Evolutionary conservation across 805 yeast species (phyloP).

Genomic region (Kuraishia molischiana): DNA sequence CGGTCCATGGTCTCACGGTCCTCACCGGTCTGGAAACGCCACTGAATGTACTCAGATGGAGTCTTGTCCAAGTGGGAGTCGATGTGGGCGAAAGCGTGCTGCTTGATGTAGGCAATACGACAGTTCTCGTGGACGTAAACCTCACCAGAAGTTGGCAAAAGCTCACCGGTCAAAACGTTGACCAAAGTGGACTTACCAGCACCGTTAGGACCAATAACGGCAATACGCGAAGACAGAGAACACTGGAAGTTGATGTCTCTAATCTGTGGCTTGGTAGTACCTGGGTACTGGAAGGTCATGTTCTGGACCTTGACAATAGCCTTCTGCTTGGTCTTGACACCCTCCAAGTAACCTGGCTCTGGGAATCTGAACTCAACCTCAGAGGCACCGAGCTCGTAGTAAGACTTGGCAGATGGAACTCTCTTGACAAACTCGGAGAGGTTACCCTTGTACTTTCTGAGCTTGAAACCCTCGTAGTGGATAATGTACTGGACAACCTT

Average conservation of each 20-base stretch:
- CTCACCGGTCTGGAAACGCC: conserved; percentile 99
- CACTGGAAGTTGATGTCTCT: conserved; percentile 92
- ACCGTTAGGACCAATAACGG: conserved; percentile 99
- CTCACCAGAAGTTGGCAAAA: conserved; percentile 96
- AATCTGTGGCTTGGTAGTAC: conserved; percentile 95
- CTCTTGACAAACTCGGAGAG: conserved; percentile 96
- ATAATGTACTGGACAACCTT: conserved; percentile 95
- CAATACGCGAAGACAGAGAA: conserved; percentile 98
- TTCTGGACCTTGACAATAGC: conserved; percentile 97
- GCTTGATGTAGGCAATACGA: conserved; percentile 99
- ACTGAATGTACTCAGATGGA: conserved; percentile 99
- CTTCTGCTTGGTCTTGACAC: conserved; percentile 99
- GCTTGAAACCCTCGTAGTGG: conserved; percentile 99
- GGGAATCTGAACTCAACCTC: conserved; percentile 97
- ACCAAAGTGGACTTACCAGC: conserved; percentile 99
- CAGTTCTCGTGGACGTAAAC: conserved; percentile 99
- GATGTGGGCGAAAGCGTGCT: conserved; percentile 99
- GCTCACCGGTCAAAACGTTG: conserved; percentile 98
- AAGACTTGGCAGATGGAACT: conserved; percentile 98
- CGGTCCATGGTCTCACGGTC: conserved; percentile 99
- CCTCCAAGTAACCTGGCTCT: conserved; percentile 99
- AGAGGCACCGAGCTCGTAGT: conserved; percentile 98
- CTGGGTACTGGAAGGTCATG: conserved; percentile 99
- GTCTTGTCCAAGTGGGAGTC: conserved; percentile 98
- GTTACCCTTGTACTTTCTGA: conserved; percentile 99